A percentile compares a stretch with the other conserved stretches of the same genome.
phyloP scores from a whole-genome alignment of 192 early-diverging fungal genomes.

The Coemansia sp. region DNA sequence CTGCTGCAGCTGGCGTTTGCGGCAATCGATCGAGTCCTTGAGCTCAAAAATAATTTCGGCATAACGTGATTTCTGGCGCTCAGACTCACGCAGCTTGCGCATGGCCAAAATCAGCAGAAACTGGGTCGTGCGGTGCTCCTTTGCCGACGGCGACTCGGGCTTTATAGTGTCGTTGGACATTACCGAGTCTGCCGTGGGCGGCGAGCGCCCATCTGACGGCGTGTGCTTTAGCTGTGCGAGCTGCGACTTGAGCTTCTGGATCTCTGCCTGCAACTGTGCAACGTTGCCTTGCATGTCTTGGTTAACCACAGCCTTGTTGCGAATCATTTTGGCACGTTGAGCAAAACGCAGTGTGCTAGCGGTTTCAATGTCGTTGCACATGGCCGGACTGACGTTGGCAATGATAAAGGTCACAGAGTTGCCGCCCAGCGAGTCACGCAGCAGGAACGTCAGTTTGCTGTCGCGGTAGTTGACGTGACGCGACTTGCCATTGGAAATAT shows the following conservation, averaged over 20 bases:
- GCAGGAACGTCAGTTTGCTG: slow-evolving; percentile 66
- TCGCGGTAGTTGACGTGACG: slow-evolving; percentile 70
- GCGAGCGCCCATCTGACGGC: background rate
- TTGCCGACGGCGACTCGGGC: background rate
- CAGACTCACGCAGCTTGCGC: slow-evolving; percentile 53
- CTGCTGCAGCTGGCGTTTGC: slow-evolving; percentile 40
- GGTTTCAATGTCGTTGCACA: slow-evolving; percentile 61
- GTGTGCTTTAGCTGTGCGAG: slow-evolving; percentile 25
- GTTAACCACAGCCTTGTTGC: slow-evolving; percentile 70
- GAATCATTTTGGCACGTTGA: slow-evolving; percentile 70
- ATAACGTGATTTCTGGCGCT: slow-evolving; percentile 56
- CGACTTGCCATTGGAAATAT: slow-evolving; percentile 58
- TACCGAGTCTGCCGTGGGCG: background rate
- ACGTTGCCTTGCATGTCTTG: slow-evolving; percentile 67
- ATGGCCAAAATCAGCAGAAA: slow-evolving; percentile 52
- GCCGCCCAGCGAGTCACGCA: slow-evolving; percentile 70
- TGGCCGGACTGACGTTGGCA: slow-evolving; percentile 59
- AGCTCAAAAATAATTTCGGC: slow-evolving; percentile 53
- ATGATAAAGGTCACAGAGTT: slow-evolving; percentile 71
- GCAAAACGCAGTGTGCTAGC: slow-evolving; percentile 68
- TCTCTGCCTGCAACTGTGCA: slow-evolving; percentile 62
- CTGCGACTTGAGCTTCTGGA: slow-evolving; percentile 58
- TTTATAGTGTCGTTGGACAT: background rate
- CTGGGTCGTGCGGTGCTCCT: slow-evolving; percentile 44
- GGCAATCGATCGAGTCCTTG: slow-evolving; percentile 41